Base-by-base conservation (phyloP, 108 stramenopile species). In the Fistulifera solaris region DNA sequence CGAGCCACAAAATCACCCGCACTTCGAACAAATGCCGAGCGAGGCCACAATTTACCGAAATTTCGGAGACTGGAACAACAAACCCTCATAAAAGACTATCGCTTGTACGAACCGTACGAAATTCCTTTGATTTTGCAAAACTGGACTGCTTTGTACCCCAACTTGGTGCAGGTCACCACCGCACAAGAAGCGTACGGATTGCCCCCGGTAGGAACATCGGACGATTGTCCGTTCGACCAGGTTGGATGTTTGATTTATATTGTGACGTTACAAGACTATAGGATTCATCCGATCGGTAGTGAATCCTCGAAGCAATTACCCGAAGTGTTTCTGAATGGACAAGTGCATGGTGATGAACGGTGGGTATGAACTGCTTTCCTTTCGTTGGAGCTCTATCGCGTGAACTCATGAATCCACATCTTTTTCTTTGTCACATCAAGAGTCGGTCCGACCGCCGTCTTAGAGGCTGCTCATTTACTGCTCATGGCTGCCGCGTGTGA, bases 341-440 rank as follows among this genome's bases (percentile, higher is more conserved):
- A 73, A 13, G 68, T 94, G 6, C 96, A 94, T 64, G 97, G 97
- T n/a, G 76, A 98, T 67, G 96, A 98, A 78, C 52, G 48, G n/a
- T 26, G 54, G 4, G 40, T 35, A 35, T 35, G 6, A 6, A 8
- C 3, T 8, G 31, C 8, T 35, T 35, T 35, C 31, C 6, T 35
- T 3, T 35, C 8, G 8, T 35, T n/a, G n/a, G n/a, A n/a, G n/a
- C 24, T 63, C 16, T 38, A 42, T 14, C 38, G 27, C 25, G 39
- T 13, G 40, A 40, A 14, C 14, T 40, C 11, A 26, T 52, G 12
- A 45, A 19, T 11, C 6, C 44, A 19, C 44, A 45, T 45, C 3
- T 21, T 6, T 45, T 45, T 11, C 3, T 17, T 45, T 21, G 16
- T 19, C 11, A 8, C 21, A 45, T 19, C 11, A 45, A 21, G 85